phyloP scores from a whole-genome alignment of 345 rosid genomes.

The Hypericum perforatum region DNA sequence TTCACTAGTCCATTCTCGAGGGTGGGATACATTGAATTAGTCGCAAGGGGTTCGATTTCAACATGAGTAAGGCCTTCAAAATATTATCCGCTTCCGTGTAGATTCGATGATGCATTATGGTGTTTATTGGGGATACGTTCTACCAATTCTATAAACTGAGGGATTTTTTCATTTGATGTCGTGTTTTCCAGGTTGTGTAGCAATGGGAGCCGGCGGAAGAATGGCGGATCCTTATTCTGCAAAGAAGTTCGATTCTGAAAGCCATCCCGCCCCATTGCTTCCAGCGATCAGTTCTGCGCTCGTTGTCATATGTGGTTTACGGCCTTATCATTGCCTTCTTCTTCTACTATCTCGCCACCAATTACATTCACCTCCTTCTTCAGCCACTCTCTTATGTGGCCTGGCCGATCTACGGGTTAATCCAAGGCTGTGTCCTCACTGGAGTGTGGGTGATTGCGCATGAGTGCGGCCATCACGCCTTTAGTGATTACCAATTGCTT shows the following conservation, averaged over 20 bases:
- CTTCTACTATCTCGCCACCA: constrained; percentile 20
- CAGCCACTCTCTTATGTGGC: constrained; percentile 15
- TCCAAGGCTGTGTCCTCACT: constrained; percentile 24
- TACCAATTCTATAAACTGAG: too few species aligned
- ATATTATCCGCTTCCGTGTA: too few species aligned
- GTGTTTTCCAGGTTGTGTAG: constrained; percentile 12
- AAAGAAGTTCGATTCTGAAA: constrained; percentile 5
- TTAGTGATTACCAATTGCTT: constrained; percentile 14
- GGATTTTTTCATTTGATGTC: neutral
- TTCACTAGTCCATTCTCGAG: too few species aligned
- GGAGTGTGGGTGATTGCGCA: constrained; percentile 14
- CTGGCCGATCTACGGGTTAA: constrained; percentile 27
- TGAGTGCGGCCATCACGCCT: constrained; percentile 17
- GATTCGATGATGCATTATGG: too few species aligned
- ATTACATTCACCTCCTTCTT: constrained; percentile 27
- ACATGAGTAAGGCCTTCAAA: too few species aligned
- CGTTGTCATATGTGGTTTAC: constrained; percentile 19
- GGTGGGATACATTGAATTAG: too few species aligned
- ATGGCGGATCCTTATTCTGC: constrained; percentile 14
- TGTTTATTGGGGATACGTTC: too few species aligned
- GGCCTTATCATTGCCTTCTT: constrained; percentile 18
- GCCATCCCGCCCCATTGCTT: constrained; percentile 29
- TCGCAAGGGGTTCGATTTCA: too few species aligned
- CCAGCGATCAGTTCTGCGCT: constrained; percentile 19
- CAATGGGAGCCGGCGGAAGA: constrained; percentile 26